Base-by-base conservation (phyloP, 139 green algal species). In the Klebsormidium nitens region DNA sequence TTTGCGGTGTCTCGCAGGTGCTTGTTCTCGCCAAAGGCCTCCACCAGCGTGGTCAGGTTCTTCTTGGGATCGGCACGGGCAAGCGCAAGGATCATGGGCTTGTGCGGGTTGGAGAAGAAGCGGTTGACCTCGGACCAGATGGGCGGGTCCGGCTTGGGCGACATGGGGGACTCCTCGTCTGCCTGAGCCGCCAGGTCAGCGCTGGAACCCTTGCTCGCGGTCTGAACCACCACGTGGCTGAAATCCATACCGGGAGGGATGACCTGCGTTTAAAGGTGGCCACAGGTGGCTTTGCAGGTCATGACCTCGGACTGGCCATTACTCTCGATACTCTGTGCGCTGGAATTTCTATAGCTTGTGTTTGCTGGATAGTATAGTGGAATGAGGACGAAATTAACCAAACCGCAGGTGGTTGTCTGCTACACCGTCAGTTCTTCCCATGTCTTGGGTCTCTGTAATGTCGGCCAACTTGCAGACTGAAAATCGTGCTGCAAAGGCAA, bases 61-160 rank as follows among this genome's bases (percentile, higher is more conserved):
- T 97, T 97, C 85, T 97, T 97, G 39, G 89, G 81, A 73, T 97
- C 92, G 23, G 92, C 89, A 1, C 92, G 87, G 37, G 66, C 83
- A 87, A 97, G 95, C 52, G 91, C 91, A 72, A 97, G 84, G 42
- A 97, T 89, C 28, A 88, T 93, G 1, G 92, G 92, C 85, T 96
- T 96, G 67, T 83, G 81, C 0, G 91, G 92, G 82, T 96, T 95
- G 60, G 81, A 79, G 74, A 97, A 81, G 83, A 96, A 97, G 31
- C 84, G 81, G 34, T 72, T 74, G 49, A 96, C 26, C 74, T 86
- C 80, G 0, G 48, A 44, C 84, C 83, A 90, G 36, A 89, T 90
- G 42, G 86, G 82, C 8, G 86, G 86, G 34, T 87, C 75, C 42
- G 31, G 31, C 14, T 31, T 28, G 26, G 62, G 63, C 3, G 52